Evolutionary conservation across 371 early-diverging fungal species (phyloP).

Genomic region (Mucor sp.): DNA sequence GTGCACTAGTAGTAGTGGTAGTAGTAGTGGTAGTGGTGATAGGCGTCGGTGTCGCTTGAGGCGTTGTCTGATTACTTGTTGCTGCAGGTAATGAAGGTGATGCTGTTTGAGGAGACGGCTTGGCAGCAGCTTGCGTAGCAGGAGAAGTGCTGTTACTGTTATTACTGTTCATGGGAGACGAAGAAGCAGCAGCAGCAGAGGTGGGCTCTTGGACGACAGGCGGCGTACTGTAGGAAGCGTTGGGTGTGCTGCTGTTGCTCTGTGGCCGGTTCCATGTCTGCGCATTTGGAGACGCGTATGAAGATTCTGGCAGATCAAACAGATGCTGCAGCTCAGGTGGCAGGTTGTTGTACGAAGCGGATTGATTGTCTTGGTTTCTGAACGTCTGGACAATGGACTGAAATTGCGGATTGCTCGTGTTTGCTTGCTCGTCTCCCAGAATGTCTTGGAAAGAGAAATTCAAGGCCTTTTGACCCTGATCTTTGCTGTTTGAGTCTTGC

Average conservation of each 20-base stretch:
- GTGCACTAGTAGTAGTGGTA: too few relatives aligned
- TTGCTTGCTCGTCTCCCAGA: constrained; percentile 18
- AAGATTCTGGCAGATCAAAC: constrained; percentile 16
- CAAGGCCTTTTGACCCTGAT: constrained; percentile 17
- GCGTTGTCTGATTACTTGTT: background rate
- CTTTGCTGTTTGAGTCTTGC: constrained; percentile 7
- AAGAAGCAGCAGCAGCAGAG: too few relatives aligned
- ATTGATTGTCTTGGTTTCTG: constrained; percentile 18
- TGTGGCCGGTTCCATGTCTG: constrained; percentile 7
- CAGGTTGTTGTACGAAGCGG: constrained; percentile 28
- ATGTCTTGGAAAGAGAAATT: constrained; percentile 40
- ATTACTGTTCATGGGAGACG: constrained; percentile 5
- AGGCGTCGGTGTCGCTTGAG: background rate
- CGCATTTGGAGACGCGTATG: constrained; percentile 2
- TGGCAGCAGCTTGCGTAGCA: background rate
- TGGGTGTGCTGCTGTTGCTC: constrained; percentile 4
- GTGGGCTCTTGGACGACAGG: background rate
- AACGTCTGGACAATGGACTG: constrained; percentile 19
- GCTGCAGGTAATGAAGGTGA: background rate
- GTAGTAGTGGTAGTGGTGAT: too few relatives aligned
- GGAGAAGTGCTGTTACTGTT: background rate
- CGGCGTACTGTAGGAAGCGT: background rate
- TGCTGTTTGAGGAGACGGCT: background rate
- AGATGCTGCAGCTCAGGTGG: constrained; percentile 41
- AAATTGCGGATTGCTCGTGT: constrained; percentile 25